Evolutionary conservation across 2,329 filamentous ascomycete genomes (phyloP).

Genomic region (Volutella citrinella): DNA sequence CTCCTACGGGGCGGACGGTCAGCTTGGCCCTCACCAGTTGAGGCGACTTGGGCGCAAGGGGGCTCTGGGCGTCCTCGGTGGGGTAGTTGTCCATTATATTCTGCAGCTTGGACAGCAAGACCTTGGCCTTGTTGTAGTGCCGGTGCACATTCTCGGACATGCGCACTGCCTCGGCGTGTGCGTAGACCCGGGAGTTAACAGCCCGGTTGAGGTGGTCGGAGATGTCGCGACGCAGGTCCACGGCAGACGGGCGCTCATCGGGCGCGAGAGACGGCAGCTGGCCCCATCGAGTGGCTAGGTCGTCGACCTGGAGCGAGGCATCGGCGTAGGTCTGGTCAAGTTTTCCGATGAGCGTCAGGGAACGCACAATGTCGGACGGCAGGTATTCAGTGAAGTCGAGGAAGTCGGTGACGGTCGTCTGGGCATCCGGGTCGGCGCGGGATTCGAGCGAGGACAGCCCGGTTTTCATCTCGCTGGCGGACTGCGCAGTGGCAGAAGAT

Average conservation of each 20-base stretch:
- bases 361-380: slow-evolving; percentile 63
- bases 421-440: slow-evolving; percentile 62
- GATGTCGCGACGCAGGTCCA: slow-evolving; percentile 56
- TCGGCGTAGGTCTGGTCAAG: slow-evolving; percentile 59
- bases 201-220: slow-evolving; percentile 55
- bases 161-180: slow-evolving; percentile 60
- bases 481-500: slow-evolving; percentile 19
- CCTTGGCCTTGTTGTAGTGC: slow-evolving; percentile 59
- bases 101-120: slow-evolving; percentile 56
- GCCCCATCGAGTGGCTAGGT: slow-evolving; percentile 56
- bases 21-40: slow-evolving; percentile 50
- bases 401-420: slow-evolving; percentile 68
- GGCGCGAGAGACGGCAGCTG: slow-evolving; percentile 48
- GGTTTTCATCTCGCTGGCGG: slow-evolving; percentile 33
- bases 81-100: slow-evolving; percentile 61
- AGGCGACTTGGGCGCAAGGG: slow-evolving; percentile 51
- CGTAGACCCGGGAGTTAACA: slow-evolving; percentile 54
- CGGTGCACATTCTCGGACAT: slow-evolving; percentile 62
- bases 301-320: slow-evolving; percentile 52
- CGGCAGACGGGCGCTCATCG: slow-evolving; percentile 46
- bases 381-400: slow-evolving; percentile 70
- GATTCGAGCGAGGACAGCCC: slow-evolving; percentile 39
- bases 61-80: slow-evolving; percentile 50
- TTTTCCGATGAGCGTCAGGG: slow-evolving; percentile 62
- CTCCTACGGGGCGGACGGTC: slow-evolving; percentile 40